Evolutionary conservation across 805 yeast species (phyloP), one percentile per base, ranked within the genome.

Genomic region (Starmera dryadoides): DNA sequence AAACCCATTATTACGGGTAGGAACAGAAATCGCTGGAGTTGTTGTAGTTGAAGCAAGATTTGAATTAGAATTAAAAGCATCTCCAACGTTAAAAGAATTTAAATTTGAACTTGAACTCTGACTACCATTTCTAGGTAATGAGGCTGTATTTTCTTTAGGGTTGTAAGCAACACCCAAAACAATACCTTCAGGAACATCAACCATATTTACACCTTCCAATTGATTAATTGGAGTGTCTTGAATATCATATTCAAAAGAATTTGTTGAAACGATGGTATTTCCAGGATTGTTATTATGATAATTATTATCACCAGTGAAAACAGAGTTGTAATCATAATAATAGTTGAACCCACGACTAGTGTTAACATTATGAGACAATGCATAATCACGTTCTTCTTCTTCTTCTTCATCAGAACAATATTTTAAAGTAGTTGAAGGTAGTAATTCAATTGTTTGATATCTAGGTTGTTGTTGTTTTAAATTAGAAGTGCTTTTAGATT

Each of bases 401-500:
- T 75, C 81, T 35, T 75, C 81, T 42, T 78, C 82, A 45, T 79
- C 78, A 39, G 84, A 76, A 7, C 86, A 86, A 55, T 77, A 77
- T 55, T 89, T 88, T 40, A 91, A 71, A 0, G 86, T 79, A 0
- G 98, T 88, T 2, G 96, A 80, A 3, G 98, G 97, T 38, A 91
- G 63, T 33, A 78, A 67, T 29, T 86, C 87, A 46, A 89, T 88
- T 10, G 86, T 83, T 33, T 74, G 73, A 45, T 57, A 54, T 43
- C 28, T 34, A 6, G 15, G 11, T 12, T 20, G 9, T 20, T 20
- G 8, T 17, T 31, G 14, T 14, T 31, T 17, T 16, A 18, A 3
- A 4, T 41, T 30, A 29, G 33, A 32, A 17, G 30, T 33, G 9
- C 21, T 34, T 15, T 36, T 41, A 6, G 42, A 20, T 29, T 35